Base-by-base conservation (phyloP, 2,329 filamentous ascomycete species). In the Biscogniauxia sp. region DNA sequence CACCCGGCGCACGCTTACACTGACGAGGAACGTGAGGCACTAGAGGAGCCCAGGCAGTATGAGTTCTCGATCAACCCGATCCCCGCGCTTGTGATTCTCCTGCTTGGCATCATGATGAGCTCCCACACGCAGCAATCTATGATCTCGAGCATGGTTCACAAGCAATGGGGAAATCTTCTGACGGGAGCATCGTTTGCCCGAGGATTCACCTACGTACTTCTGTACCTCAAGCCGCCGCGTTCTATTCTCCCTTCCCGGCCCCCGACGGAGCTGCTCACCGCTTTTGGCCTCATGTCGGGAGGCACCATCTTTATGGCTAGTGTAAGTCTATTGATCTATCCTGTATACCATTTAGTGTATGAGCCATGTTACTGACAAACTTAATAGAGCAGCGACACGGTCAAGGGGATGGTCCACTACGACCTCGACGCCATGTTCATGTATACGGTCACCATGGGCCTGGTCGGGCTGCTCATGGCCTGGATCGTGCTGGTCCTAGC, bases 31-130 rank as follows among this genome's bases (percentile, higher is more conserved):
- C 78, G 66, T 63, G 77, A 82, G 53, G 71, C 77, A 19, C 85
- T 85, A 73, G 77, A 82, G 56, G 73, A 82, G 19, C 92, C 92
- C 0, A 82, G 80, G 58, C 85, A 86, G 8, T 93, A 96, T 74
- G 77, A 80, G 13, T 85, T 93, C 66, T 91, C 93, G 1, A 82
- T 95, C 73, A 97, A 98, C 74, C 94, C 93, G 0, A 85, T 98
- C 68, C 95, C 94, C 0, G 91, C 88, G 0, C 81, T 98, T 3
- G 85, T 97, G 54, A 94, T 98, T 66, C 80, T 97, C 60, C 80
- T 97, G 0, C 81, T 97, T 1, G 95, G 95, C 37, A 85, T 93
- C 73, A 95, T 97, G 91, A 98, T 98, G 94, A 90, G 90, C 71
- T 92, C 91, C 25, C 94, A 98, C 75, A 91, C 94, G 61, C 93